Percentiles rank a stretch among this genome's conserved stretches.
Conservation (phyloP, 805 yeast species). For the Priceomyces fermenticarens region DNA sequence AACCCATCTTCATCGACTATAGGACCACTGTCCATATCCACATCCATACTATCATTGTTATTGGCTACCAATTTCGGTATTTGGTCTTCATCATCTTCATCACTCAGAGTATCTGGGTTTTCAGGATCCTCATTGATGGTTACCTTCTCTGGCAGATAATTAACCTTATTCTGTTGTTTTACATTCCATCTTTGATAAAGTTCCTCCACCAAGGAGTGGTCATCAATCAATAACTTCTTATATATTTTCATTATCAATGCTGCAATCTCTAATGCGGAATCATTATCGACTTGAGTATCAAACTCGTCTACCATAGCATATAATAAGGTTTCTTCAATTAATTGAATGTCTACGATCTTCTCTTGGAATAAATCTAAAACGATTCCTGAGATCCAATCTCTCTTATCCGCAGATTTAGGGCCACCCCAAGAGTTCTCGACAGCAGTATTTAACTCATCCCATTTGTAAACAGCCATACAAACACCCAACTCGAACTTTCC, state of each 20-base stretch:
- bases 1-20: constrained; percentile 93
- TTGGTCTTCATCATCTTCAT: constrained; percentile 41
- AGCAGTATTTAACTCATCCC: constrained; percentile 88
- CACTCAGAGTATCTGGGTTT: constrained; percentile 55
- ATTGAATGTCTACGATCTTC: constrained; percentile 66
- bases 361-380: constrained; percentile 75
- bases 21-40: constrained; percentile 48
- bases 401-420: constrained; percentile 79
- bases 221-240: constrained; percentile 53
- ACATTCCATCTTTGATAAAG: constrained; percentile 59
- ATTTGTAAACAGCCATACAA: constrained; percentile 81
- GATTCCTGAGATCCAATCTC: constrained; percentile 91
- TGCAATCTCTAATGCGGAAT: constrained; percentile 75
- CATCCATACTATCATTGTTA: constrained; percentile 28
- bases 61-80: constrained; percentile 18
- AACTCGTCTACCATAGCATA: constrained; percentile 96
- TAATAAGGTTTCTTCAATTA: constrained; percentile 79
- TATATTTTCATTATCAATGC: constrained; percentile 62
- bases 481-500: constrained; percentile 90
- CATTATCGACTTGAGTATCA: constrained; percentile 85
- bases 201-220: constrained; percentile 55
- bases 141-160: constrained; percentile 27
- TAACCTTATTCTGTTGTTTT: constrained; percentile 40
- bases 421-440: constrained; percentile 97
- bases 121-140: constrained; percentile 57